phyloP scores from a whole-genome alignment of 1,139 yeast genomes.

The Geotrichum klebahnii region DNA sequence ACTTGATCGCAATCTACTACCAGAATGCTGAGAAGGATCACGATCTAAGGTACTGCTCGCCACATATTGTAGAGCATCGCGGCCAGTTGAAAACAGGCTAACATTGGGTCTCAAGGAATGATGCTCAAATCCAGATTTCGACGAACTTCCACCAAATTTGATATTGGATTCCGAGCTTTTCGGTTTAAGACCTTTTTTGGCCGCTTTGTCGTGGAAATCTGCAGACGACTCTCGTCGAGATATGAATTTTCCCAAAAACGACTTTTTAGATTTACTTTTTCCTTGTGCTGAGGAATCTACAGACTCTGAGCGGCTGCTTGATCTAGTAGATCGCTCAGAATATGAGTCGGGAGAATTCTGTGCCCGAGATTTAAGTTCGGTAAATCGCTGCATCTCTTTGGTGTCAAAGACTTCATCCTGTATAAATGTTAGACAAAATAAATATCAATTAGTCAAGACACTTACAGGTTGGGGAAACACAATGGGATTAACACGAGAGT shows the following conservation, averaged over 20 bases:
- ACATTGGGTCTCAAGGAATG: neutral
- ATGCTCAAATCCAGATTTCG: neutral
- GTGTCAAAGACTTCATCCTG: slow-evolving; percentile 21
- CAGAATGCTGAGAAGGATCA: neutral
- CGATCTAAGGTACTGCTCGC: neutral
- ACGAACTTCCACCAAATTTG: neutral
- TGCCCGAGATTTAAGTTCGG: neutral
- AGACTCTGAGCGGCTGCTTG: slow-evolving; percentile 26
- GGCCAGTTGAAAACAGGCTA: slow-evolving; percentile 17
- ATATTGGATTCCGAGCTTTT: slow-evolving; percentile 19
- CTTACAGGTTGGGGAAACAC: slow-evolving; percentile 19
- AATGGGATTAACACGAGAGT: slow-evolving; percentile 12
- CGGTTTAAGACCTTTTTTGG: slow-evolving; percentile 19
- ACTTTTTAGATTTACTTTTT: slow-evolving; percentile 22
- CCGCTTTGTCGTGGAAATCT: slow-evolving; percentile 23
- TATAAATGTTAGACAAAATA: neutral
- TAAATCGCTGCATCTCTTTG: slow-evolving; percentile 8
- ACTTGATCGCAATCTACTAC: slow-evolving; percentile 4
- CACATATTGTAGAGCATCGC: slow-evolving; percentile 11
- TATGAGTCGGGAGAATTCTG: slow-evolving; percentile 4
- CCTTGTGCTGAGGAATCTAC: slow-evolving; percentile 26
- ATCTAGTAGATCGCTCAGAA: slow-evolving; percentile 9
- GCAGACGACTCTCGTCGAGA: slow-evolving; percentile 31
- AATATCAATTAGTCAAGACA: neutral
- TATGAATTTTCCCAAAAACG: slow-evolving; percentile 30